A percentile compares a stretch with the other conserved stretches of the same genome.
Evolutionary conservation across 2,329 filamentous ascomycete species (phyloP).

Genomic region (Myriangium duriaei): DNA sequence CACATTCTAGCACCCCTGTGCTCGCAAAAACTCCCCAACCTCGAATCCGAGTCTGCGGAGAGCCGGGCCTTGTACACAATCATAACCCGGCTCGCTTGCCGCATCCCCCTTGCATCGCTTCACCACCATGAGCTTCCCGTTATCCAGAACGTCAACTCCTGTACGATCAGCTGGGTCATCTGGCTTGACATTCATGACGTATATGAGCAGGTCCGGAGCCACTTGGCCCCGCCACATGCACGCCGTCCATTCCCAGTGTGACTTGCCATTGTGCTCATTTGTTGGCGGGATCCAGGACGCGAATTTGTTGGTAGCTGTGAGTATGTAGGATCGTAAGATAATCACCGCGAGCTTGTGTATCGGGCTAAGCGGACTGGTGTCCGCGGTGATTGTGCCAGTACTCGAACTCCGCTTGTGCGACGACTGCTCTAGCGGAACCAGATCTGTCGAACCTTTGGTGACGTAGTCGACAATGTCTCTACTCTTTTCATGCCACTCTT

Average conservation of each 20-base stretch:
- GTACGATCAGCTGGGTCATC: conserved; percentile 14
- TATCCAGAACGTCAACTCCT: conserved; percentile 28
- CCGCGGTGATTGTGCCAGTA: conserved; percentile 9
- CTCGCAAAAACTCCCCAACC: conserved; percentile 72
- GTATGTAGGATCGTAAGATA: conserved; percentile 65
- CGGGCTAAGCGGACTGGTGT: conserved; percentile 12
- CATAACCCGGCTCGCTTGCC: conserved; percentile 12
- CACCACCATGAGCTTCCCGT: conserved; percentile 28
- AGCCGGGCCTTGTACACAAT: conserved; percentile 33
- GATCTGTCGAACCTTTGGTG: too few species aligned
- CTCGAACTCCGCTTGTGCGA: too few species aligned
- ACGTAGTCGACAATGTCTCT: conserved; percentile 57
- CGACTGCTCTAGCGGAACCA: too few species aligned
- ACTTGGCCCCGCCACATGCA: conserved; percentile 81
- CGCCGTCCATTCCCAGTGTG: conserved; percentile 97
- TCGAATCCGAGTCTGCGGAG: conserved; percentile 73
- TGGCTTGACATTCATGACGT: conserved; percentile 37
- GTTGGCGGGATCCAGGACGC: conserved; percentile 61
- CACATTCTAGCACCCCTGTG: too few species aligned
- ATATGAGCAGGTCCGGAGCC: conserved; percentile 68
- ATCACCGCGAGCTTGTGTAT: conserved; percentile 50
- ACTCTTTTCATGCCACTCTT: conserved; percentile 64
- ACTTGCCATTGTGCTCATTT: conserved; percentile 67
- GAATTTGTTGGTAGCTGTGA: conserved; percentile 65
- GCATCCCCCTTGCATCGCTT: conserved; percentile 25